Evolutionary conservation across 257 asterid genomes (phyloP), one percentile per base, ranked within the genome.

Genomic region (Primulina tabacum): DNA sequence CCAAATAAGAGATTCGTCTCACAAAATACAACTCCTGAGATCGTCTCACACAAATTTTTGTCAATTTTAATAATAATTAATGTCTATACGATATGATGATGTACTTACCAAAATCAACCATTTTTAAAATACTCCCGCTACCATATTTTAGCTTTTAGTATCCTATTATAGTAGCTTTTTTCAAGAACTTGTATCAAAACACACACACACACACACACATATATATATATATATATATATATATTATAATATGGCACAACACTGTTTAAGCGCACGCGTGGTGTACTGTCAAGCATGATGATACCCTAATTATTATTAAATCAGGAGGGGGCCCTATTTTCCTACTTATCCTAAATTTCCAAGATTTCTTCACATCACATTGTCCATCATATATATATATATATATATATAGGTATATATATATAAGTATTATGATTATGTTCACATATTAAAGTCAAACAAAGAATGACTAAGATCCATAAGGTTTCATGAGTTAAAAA

Each of bases 211-310:
- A n/a, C n/a, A n/a, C n/a, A n/a, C n/a, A n/a, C 24, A 21, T 21
- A 21, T 24, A 24, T 24, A 24, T 24, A 24, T 24, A 24, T 24
- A 24, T 24, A 24, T 28, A 1, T 28, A 28, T 28, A 3, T 28
- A 28, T 28, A 1, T n/a, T n/a, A n/a, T n/a, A n/a, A n/a, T n/a
- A 28, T 70, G 81, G 75, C 65, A 75, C 84, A 76, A 71, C 79
- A 85, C 90, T 87, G 74, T 87, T 87, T 55, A 77, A 73, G 80
- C 78, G 90, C 93, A 87, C 90, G 90, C 87, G 78, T 81, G 83
- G 71, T 87, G 84, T 72, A 78, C 78, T 71, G 82, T 74, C 82
- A 65, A 67, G 74, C 80, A 82, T 82, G 81, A 82, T 82, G 81
- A 86, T 82, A 81, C 57, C 78, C 85, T 74, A 74, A 85, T 83